Evolutionary conservation across 2,329 filamentous ascomycete species (phyloP), one percentile per base, ranked within the genome.

Genomic region (Xylariomycetidae sp.): DNA sequence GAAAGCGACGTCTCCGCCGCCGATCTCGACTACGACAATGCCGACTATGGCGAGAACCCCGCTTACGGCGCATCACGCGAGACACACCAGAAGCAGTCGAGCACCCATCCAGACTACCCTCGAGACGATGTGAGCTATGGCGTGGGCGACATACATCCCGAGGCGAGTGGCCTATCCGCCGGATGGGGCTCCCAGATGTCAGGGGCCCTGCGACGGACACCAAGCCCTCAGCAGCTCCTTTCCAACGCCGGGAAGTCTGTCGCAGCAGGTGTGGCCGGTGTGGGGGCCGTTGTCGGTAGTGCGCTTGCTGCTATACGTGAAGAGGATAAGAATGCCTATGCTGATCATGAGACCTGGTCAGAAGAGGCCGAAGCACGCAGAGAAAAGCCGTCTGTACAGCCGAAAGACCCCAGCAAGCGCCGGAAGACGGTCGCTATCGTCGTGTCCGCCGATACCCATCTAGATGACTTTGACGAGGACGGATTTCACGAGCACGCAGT

Each of bases 331-430:
- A 75, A 78, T 41, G 83, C 83, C 32, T 92, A 84, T 57, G 81
- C 80, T 44, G 90, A 96, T 58, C 87, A 92, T 61, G 85, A 87
- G 56, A 80, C 87, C 33, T 96, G 90, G 90, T 88, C 84, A 11
- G 88, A 96, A 59, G 89, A 96, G 63, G 86, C 83, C 15, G 82
- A 86, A 49, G 74, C 83, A 30, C 78, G 83, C 53, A 66, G 66
- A 47, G 66, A 71, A 34, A 66, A 65, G 34, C 46, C 58, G 22
- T 46, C 65, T 23, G 27, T 43, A 38, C 58, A 37, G 41, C 55
- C 46, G 49, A 58, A 31, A 16, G 42, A 46, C 11, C 40, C 60
- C 31, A 42, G 56, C 32, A 77, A 68, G 51, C 73, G 70, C 49
- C 77, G 78, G 51, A 92, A 82, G 67, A 88, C 80, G 0, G 85